These are phyloP conservation scores for Talaromyces sp. DNA, from an alignment of 2,329 filamentous ascomycete species.

Conservation along the genomic window DNA sequence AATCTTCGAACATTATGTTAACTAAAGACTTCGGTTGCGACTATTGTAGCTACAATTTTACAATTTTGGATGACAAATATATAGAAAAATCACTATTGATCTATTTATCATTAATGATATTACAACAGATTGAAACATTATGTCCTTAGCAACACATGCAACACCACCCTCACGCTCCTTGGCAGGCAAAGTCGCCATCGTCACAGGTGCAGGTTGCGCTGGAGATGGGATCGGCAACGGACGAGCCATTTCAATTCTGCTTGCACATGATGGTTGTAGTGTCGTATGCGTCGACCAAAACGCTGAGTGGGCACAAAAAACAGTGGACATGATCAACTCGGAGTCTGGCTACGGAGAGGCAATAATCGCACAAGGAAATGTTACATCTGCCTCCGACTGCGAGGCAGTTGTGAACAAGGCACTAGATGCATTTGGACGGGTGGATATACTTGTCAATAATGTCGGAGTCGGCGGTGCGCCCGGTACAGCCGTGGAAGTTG, in stretches of 20 bases:
- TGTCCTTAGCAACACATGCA: background rate
- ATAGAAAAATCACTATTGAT: too few species aligned
- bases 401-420: background rate
- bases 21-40: background rate
- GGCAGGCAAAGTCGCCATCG: background rate
- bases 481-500: constrained; percentile 60
- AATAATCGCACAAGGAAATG: background rate
- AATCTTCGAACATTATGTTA: background rate
- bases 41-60: background rate
- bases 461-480: constrained; percentile 59
- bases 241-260: constrained; percentile 47
- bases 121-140: background rate
- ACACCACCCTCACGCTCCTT: background rate
- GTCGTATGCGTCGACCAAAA: constrained; percentile 60
- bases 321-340: constrained; percentile 51
- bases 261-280: constrained; percentile 57
- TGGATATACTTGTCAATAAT: constrained; percentile 64
- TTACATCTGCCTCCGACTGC: background rate
- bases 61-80: background rate
- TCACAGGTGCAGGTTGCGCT: background rate
- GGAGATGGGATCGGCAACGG: background rate
- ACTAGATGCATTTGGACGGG: constrained; percentile 47
- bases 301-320: constrained; percentile 49
- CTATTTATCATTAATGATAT: background rate
- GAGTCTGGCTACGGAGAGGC: constrained; percentile 35